These are phyloP conservation scores for Botryotinia narcissicola DNA, from an alignment of 2,329 filamentous ascomycete genomes.

Conservation along the genomic window DNA sequence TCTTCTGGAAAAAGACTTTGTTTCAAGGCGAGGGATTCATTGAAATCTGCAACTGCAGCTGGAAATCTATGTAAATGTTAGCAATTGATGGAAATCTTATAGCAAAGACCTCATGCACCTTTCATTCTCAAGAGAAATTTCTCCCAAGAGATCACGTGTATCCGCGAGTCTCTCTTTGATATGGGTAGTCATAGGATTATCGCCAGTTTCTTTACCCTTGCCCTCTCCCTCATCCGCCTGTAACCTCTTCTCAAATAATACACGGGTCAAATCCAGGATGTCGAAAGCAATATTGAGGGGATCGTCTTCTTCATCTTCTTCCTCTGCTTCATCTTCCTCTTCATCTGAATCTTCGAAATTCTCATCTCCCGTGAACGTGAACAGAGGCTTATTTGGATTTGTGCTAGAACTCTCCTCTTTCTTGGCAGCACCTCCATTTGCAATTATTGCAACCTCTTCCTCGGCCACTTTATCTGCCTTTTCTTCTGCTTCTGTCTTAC, in stretches of 20 bases:
- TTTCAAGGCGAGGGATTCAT: constrained; percentile 75
- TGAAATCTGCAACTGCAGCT: constrained; percentile 81
- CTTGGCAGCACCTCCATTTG: constrained; percentile 33
- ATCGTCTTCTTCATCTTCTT: constrained; percentile 49
- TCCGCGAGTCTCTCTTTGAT: constrained; percentile 77
- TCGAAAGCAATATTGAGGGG: constrained; percentile 78
- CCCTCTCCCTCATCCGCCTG: constrained; percentile 44
- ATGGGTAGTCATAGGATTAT: constrained; percentile 49
- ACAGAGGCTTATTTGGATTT: constrained; percentile 68
- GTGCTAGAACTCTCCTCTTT: constrained; percentile 39
- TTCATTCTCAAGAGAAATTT: constrained; percentile 97
- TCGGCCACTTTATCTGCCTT: constrained; percentile 45
- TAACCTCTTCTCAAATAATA: constrained; percentile 60
- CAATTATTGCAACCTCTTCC: constrained; percentile 45
- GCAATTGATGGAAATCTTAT: constrained; percentile 1
- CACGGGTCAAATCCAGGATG: constrained; percentile 75
- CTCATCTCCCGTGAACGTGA: constrained; percentile 92
- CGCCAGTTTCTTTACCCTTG: constrained; percentile 47
- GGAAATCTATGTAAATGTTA: constrained; percentile 56
- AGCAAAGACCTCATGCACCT: constrained; percentile 46
- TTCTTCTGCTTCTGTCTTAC: constrained; percentile 45
- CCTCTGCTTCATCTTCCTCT: constrained; percentile 56
- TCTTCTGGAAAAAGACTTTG: constrained; percentile 74
- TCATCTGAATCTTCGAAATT: constrained; percentile 85
- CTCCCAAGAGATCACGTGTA: constrained; percentile 88